These are phyloP conservation scores for Pelargonium exstipulatum DNA, from an alignment of 441 rosid genomes.

Conservation along the genomic window DNA sequence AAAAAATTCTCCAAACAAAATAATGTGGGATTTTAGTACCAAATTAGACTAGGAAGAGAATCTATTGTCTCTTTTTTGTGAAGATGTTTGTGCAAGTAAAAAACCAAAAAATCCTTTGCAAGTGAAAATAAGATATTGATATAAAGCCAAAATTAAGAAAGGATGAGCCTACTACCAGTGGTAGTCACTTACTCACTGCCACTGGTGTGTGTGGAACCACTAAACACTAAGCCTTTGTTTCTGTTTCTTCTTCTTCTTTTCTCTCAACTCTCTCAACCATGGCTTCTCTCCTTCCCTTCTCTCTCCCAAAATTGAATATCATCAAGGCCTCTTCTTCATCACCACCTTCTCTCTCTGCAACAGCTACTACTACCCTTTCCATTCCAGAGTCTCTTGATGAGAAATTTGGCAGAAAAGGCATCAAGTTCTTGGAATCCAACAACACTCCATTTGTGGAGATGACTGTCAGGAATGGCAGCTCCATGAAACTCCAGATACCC, in stretches of 20 bases:
- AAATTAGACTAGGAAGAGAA: neutral
- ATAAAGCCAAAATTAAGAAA: neutral
- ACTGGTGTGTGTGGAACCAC: neutral
- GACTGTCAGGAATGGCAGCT: slow-evolving; percentile 83
- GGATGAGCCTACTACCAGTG: neutral
- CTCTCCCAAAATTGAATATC: slow-evolving; percentile 48
- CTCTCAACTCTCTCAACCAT: slow-evolving; percentile 19
- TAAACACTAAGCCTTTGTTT: neutral
- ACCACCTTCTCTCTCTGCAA: slow-evolving; percentile 24
- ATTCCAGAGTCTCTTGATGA: slow-evolving; percentile 47
- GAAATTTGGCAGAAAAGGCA: slow-evolving; percentile 64
- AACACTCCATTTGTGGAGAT: slow-evolving; percentile 52
- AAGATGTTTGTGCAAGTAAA: neutral
- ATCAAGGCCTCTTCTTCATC: slow-evolving; percentile 30
- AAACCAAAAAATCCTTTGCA: too few species aligned
- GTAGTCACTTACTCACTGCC: neutral
- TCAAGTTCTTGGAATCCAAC: slow-evolving; percentile 61
- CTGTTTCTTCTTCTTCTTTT: too few species aligned
- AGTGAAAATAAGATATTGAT: neutral
- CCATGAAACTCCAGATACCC: slow-evolving; percentile 52
- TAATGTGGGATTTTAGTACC: neutral
- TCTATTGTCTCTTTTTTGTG: neutral
- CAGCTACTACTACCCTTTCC: slow-evolving; percentile 20
- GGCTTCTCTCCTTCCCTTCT: slow-evolving; percentile 68
- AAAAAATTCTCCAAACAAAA: too few species aligned